Evolutionary conservation across 176 grass and related monocot species (phyloP).

Genomic region (Metroxylon sagu): DNA sequence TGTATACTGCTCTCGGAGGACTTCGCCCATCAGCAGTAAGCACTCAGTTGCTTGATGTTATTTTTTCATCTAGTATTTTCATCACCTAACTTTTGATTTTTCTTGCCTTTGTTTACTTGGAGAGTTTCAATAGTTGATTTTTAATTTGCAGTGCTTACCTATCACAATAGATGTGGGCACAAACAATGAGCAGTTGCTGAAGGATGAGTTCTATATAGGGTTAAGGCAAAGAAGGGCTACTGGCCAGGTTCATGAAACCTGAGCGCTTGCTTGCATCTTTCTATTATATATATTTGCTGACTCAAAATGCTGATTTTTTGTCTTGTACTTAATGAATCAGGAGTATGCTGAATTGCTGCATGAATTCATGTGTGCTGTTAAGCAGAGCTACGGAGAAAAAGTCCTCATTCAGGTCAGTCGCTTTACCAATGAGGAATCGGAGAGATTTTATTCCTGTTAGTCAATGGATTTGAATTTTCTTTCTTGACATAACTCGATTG

Average conservation of each 20-base stretch:
- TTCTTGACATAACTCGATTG: neutral
- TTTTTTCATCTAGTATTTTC: neutral
- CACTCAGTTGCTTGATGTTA: neutral
- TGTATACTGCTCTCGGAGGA: slow-evolving; percentile 84
- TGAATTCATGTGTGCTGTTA: slow-evolving; percentile 84
- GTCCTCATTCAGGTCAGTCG: slow-evolving; percentile 68
- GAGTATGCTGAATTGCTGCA: slow-evolving; percentile 68
- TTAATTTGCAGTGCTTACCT: slow-evolving; percentile 48
- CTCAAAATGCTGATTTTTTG: neutral
- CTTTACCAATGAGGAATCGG: no score
- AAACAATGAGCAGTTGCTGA: slow-evolving; percentile 79
- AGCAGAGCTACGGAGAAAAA: slow-evolving; percentile 90
- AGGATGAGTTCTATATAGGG: slow-evolving; percentile 94
- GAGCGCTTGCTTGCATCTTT: no score
- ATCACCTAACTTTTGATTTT: neutral
- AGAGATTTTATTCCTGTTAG: neutral
- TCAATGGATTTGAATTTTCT: slow-evolving; percentile 1
- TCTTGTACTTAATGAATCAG: slow-evolving; percentile 30
- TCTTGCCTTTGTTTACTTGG: neutral
- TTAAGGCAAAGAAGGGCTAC: slow-evolving; percentile 63
- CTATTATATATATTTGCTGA: no score
- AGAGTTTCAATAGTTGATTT: neutral
- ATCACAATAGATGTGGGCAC: slow-evolving; percentile 94
- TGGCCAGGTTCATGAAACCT: slow-evolving; percentile 41
- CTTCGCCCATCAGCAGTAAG: slow-evolving; percentile 71